Conservation (phyloP, 2,329 filamentous ascomycete genomes). For the Aureobasidium subglaciale region DNA sequence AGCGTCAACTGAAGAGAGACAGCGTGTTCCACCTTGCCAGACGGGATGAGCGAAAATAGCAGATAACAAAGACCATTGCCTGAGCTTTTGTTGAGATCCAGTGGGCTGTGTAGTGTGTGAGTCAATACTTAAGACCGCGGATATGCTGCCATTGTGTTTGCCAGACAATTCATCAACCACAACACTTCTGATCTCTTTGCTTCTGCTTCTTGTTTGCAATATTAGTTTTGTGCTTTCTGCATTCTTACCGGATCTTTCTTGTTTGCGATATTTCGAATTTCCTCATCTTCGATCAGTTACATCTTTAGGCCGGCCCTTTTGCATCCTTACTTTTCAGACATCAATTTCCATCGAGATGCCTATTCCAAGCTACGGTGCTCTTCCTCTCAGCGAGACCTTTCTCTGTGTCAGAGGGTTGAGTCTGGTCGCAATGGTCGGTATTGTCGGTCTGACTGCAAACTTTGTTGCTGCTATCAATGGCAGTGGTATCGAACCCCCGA, state of each 20-base stretch:
- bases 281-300: neutral
- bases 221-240: neutral
- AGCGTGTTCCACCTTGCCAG: neutral
- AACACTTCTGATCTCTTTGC: neutral
- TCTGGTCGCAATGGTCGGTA: slow-evolving; percentile 61
- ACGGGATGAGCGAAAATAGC: neutral
- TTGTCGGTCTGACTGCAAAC: slow-evolving; percentile 74
- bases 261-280: neutral
- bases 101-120: neutral
- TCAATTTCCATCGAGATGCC: slow-evolving; percentile 35
- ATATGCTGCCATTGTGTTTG: neutral
- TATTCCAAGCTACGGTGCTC: slow-evolving; percentile 58
- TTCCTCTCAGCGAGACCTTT: slow-evolving; percentile 66
- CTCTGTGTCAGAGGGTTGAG: slow-evolving; percentile 65
- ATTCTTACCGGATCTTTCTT: neutral
- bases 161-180: slow-evolving; percentile 1
- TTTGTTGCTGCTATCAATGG: slow-evolving; percentile 72
- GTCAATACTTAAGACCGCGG: slow-evolving; percentile 1
- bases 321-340: neutral
- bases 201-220: neutral
- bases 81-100: neutral
- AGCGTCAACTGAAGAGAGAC: slow-evolving; percentile 12
- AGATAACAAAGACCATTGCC: neutral
- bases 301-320: neutral
- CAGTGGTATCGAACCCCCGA: slow-evolving; percentile 57